Conservation (phyloP, 2,329 filamentous ascomycete species). For the Trichoderma koningii region DNA sequence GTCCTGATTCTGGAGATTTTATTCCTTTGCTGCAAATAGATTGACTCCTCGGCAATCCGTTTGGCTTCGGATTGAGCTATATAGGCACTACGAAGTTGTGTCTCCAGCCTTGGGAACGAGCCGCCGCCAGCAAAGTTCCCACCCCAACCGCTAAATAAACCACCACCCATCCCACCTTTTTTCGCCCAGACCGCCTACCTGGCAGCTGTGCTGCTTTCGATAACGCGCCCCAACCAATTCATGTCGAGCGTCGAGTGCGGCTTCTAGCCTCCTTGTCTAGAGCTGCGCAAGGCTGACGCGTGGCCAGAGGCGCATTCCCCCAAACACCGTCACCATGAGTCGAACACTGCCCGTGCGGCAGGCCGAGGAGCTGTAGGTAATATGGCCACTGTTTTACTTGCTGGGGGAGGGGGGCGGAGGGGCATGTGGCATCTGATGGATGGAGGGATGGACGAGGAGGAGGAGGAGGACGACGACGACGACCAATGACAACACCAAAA, state of each 20-base stretch:
- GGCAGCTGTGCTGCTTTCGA: neutral
- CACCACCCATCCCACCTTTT: conserved; percentile 23
- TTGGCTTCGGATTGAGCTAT: no score
- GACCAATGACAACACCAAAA: no score
- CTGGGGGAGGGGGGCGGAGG: conserved; percentile 3
- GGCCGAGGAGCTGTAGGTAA: conserved; percentile 81
- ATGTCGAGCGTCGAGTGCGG: conserved; percentile 28
- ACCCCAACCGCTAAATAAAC: conserved; percentile 15
- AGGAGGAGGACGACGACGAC: neutral
- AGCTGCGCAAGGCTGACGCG: conserved; percentile 28
- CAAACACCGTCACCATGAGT: conserved; percentile 58
- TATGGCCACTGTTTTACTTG: conserved; percentile 26
- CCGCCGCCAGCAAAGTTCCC: conserved; percentile 8
- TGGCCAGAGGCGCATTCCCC: conserved; percentile 28
- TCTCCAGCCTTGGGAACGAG: neutral
- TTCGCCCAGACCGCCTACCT: conserved; percentile 26
- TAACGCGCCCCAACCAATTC: conserved; percentile 27
- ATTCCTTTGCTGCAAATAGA: no score
- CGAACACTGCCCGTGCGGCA: conserved; percentile 75
- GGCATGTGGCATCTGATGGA: neutral
- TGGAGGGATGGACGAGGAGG: no score
- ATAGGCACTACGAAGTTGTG: neutral
- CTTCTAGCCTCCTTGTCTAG: conserved; percentile 27
- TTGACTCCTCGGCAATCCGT: no score
- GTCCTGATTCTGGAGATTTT: neutral